A percentile compares a stretch with the other conserved stretches of the same genome.
These are phyloP conservation scores for Blastobotrys parvus DNA, from an alignment of 805 yeast genomes.

Conservation along the genomic window DNA sequence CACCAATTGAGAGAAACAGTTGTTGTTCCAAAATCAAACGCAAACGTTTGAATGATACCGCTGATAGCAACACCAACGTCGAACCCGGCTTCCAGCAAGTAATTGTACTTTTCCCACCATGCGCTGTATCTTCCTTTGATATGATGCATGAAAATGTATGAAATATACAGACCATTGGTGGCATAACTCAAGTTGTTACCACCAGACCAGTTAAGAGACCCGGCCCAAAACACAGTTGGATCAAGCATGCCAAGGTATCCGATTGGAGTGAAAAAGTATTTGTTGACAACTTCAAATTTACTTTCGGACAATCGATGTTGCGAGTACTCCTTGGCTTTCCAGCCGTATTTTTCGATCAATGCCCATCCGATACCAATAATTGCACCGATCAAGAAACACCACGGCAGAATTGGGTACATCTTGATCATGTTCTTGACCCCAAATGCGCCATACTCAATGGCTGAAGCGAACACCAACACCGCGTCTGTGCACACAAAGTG, in stretches of 20 bases:
- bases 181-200: conserved; percentile 37
- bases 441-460: conserved; percentile 36
- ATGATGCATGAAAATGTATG: conserved; percentile 38
- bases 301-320: background rate
- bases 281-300: background rate
- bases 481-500: conserved; percentile 30
- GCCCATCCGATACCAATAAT: conserved; percentile 4
- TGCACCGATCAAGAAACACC: conserved; percentile 16
- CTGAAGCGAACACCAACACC: conserved; percentile 42
- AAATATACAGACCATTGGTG: conserved; percentile 34
- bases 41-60: conserved; percentile 37
- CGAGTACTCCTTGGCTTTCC: background rate
- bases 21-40: conserved; percentile 30
- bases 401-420: conserved; percentile 25
- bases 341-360: conserved; percentile 22
- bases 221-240: conserved; percentile 40
- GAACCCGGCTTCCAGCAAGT: conserved; percentile 39
- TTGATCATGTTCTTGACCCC: conserved; percentile 35
- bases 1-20: conserved; percentile 37
- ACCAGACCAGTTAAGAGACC: conserved; percentile 36
- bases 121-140: conserved; percentile 34
- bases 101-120: conserved; percentile 50
- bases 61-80: conserved; percentile 43
- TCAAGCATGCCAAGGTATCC: conserved; percentile 18
- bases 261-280: background rate